Evolutionary conservation across 1,139 yeast genomes (phyloP).

Genomic region (Nakaseomyces nivariensis): DNA sequence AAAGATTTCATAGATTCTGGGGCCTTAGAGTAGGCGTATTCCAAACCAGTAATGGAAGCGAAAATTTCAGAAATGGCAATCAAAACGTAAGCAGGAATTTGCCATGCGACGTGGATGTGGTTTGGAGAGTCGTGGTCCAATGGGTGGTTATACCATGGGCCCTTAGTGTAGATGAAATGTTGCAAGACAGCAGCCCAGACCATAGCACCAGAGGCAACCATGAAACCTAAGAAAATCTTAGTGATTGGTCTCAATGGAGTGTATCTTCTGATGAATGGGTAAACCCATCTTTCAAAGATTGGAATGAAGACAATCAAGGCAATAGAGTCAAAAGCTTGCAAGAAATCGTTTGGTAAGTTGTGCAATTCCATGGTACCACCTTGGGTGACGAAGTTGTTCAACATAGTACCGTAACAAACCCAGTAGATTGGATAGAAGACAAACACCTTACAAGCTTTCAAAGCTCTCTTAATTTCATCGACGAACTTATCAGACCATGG

Average conservation of each 20-base stretch:
- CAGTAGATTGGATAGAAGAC: slow-evolving; percentile 53
- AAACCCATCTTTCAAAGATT: slow-evolving; percentile 45
- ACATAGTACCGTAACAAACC: slow-evolving; percentile 58
- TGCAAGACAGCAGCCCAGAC: slow-evolving; percentile 77
- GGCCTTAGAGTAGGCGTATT: slow-evolving; percentile 60
- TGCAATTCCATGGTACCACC: slow-evolving; percentile 57
- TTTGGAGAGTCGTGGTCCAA: slow-evolving; percentile 33
- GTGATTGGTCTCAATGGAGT: slow-evolving; percentile 61
- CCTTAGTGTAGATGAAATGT: slow-evolving; percentile 57
- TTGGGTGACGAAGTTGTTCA: slow-evolving; percentile 52
- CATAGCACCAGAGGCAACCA: slow-evolving; percentile 62
- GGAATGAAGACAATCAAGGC: slow-evolving; percentile 59
- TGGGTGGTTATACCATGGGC: slow-evolving; percentile 69
- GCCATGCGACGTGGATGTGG: slow-evolving; percentile 34
- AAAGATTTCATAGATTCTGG: slow-evolving; percentile 60
- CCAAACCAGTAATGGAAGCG: slow-evolving; percentile 58
- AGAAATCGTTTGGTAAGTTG: slow-evolving; percentile 65
- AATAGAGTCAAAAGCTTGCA: slow-evolving; percentile 58
- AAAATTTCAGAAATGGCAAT: slow-evolving; percentile 63
- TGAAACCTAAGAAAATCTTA: slow-evolving; percentile 66
- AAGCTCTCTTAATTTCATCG: slow-evolving; percentile 48
- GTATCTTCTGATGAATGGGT: slow-evolving; percentile 48
- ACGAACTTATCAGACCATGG: slow-evolving; percentile 46
- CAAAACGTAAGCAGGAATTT: slow-evolving; percentile 40
- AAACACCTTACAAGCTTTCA: slow-evolving; percentile 53